These are phyloP conservation scores for Apiotrichum laibachii DNA, from an alignment of 1,284 basidiomycete species.

Conservation along the genomic window DNA sequence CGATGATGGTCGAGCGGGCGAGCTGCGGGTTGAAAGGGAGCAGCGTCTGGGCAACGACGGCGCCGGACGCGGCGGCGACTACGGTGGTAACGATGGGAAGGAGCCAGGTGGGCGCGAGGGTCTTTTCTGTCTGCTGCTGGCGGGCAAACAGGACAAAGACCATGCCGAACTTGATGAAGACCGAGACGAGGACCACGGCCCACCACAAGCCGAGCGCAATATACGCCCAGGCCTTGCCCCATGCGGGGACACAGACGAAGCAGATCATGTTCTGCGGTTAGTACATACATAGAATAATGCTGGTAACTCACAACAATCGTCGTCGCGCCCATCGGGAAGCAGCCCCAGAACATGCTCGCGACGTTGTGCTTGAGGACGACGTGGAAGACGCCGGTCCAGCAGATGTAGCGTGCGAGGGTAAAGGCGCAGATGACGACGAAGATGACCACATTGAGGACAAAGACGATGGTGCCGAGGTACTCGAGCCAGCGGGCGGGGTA, in stretches of 20 bases:
- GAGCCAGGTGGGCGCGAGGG: slow-evolving; percentile 64
- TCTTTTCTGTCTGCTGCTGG: slow-evolving; percentile 60
- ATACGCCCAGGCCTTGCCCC: slow-evolving; percentile 60
- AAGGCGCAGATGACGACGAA: slow-evolving; percentile 60
- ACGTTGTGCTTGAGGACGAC: slow-evolving; percentile 61
- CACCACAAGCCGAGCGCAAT: slow-evolving; percentile 71
- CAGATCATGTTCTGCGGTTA: slow-evolving; percentile 53
- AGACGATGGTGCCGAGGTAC: slow-evolving; percentile 55
- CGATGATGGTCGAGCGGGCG: slow-evolving; percentile 59
- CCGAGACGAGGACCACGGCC: slow-evolving; percentile 62
- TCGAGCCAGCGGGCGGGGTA: slow-evolving; percentile 52
- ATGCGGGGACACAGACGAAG: slow-evolving; percentile 46
- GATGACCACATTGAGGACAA: slow-evolving; percentile 64
- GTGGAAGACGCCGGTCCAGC: slow-evolving; percentile 61
- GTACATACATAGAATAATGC: slow-evolving; percentile 10
- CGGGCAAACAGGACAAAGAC: slow-evolving; percentile 65
- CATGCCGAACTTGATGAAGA: slow-evolving; percentile 63
- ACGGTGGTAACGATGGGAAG: slow-evolving; percentile 70
- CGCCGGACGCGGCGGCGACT: slow-evolving; percentile 66
- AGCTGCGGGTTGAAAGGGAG: slow-evolving; percentile 54
- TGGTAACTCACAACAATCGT: slow-evolving; percentile 58
- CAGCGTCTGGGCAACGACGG: slow-evolving; percentile 59
- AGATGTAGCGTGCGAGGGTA: slow-evolving; percentile 57
- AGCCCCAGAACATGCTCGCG: slow-evolving; percentile 66
- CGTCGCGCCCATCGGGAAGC: slow-evolving; percentile 67